These are phyloP conservation scores for Brassica carinata DNA, from an alignment of 345 rosid genomes.

Conservation along the genomic window DNA sequence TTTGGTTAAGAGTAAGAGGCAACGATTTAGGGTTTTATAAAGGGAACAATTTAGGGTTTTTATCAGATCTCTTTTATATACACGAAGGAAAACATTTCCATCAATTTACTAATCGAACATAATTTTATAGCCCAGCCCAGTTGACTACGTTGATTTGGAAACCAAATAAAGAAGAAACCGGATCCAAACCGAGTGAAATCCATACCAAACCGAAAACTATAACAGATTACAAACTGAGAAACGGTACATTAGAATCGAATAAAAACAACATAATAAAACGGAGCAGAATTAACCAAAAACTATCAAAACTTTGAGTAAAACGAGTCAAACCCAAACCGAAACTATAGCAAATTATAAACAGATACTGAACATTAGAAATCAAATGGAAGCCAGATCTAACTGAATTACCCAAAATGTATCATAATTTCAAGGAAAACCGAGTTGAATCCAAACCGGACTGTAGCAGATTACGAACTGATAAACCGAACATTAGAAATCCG, in stretches of 20 bases:
- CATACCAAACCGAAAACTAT: not conserved
- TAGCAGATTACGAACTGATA: too few relatives aligned
- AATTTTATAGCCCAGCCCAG: constrained; percentile 5
- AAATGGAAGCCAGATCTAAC: not conserved
- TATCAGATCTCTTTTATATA: not conserved
- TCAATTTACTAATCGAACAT: not conserved
- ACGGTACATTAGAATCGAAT: not conserved
- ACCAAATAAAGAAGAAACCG: not conserved
- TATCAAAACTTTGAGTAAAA: not conserved
- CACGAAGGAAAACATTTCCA: not conserved
- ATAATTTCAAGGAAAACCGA: not conserved
- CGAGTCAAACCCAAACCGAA: not conserved
- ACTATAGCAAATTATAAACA: not conserved
- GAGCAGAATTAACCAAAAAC: not conserved
- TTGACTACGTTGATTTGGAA: not conserved
- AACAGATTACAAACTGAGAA: not conserved
- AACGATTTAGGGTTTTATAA: constrained; percentile 22
- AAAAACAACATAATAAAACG: not conserved
- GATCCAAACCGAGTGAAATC: not conserved
- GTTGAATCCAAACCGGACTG: not conserved
- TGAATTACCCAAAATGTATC: not conserved
- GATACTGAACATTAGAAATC: not conserved
- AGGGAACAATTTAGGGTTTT: constrained; percentile 3
- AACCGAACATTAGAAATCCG: not conserved
- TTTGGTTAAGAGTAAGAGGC: not conserved